Conservation (phyloP, 1,284 basidiomycete species). For the Irpex sp. region DNA sequence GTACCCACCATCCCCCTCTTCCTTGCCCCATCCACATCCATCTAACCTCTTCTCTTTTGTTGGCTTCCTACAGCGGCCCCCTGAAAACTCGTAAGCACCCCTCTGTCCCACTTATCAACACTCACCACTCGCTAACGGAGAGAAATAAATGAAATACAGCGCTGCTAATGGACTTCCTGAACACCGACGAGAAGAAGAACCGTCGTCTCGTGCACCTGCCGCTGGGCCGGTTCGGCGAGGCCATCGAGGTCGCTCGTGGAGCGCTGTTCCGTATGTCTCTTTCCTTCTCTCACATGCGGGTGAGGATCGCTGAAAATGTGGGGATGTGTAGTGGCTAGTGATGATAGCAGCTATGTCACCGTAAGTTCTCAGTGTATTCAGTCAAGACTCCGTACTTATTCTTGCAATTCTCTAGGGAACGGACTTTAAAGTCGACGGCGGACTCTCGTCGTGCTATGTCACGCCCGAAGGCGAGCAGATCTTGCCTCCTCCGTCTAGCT, state of each 20-base stretch:
- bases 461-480: slow-evolving; percentile 71
- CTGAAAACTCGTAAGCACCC: slow-evolving; percentile 78
- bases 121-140: too few species aligned
- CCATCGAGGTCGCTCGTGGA: slow-evolving; percentile 89
- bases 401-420: too few species aligned
- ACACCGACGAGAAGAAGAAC: slow-evolving; percentile 95
- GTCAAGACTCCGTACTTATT: too few species aligned
- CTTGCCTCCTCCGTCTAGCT: slow-evolving; percentile 62
- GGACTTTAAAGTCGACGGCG: slow-evolving; percentile 93
- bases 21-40: not conserved
- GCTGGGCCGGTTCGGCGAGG: slow-evolving; percentile 97
- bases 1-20: slow-evolving; percentile 27
- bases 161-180: slow-evolving; percentile 95
- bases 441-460: slow-evolving; percentile 86
- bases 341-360: slow-evolving; percentile 84
- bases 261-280: slow-evolving; percentile 80
- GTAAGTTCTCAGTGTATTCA: too few species aligned
- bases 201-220: slow-evolving; percentile 90
- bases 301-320: not conserved
- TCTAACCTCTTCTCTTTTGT: not conserved
- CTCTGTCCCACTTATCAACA: not conserved
- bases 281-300: not conserved
- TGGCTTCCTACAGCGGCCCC: slow-evolving; percentile 62
- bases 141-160: slow-evolving; percentile 38
- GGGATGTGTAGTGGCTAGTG: slow-evolving; percentile 63